Conservation (phyloP, 192 early-diverging fungal genomes). For the Backusella sp. region DNA sequence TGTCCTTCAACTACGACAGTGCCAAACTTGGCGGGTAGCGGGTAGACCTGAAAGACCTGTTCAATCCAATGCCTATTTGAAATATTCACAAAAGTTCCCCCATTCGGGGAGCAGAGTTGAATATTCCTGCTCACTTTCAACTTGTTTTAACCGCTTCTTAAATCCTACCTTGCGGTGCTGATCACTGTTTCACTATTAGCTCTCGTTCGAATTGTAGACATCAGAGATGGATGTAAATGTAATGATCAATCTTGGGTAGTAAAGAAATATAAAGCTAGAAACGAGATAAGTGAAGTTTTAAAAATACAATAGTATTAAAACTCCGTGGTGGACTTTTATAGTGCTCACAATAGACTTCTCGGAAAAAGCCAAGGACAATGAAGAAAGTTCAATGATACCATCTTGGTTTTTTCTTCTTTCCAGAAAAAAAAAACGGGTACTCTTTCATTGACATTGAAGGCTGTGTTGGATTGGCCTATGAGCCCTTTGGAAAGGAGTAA, state of each 20-base stretch:
- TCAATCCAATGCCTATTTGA: slow-evolving; percentile 2
- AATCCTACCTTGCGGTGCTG: slow-evolving; percentile 1
- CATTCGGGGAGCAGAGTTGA: neutral
- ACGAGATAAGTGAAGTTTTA: neutral
- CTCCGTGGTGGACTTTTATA: neutral
- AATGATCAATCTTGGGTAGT: slow-evolving; percentile 1
- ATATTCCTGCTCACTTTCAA: neutral
- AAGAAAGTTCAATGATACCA: too few relatives aligned
- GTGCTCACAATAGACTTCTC: neutral
- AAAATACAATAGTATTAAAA: neutral
- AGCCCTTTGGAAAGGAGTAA: too few relatives aligned
- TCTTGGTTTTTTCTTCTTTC: too few relatives aligned
- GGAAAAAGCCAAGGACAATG: neutral
- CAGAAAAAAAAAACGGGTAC: too few relatives aligned
- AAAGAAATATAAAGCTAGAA: neutral
- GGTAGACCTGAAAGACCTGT: slow-evolving; percentile 4
- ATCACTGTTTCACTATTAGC: slow-evolving; percentile 2
- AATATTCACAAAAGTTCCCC: neutral
- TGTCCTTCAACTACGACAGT: neutral
- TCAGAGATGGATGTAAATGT: slow-evolving; percentile 1
- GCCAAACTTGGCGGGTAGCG: neutral
- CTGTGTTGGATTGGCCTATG: too few relatives aligned
- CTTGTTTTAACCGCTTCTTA: neutral
- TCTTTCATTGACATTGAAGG: too few relatives aligned
- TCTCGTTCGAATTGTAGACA: slow-evolving; percentile 9